Evolutionary conservation across 2,329 filamentous ascomycete genomes (phyloP), one percentile per base, ranked within the genome.

Genomic region (Cercospora citrullina): DNA sequence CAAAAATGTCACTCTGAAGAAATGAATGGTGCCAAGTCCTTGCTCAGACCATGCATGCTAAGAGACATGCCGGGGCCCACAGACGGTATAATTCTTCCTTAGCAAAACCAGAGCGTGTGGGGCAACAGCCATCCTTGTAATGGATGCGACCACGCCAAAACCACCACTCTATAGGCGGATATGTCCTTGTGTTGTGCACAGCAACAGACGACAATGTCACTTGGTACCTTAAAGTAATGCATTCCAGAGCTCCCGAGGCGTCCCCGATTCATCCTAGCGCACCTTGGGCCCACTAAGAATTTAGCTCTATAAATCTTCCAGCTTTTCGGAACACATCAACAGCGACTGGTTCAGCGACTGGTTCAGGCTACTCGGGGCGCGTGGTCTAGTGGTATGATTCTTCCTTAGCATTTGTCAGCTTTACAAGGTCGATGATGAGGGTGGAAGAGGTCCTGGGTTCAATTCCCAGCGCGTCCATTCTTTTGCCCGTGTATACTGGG

Each of bases 331-430:
- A 36, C 5, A 36, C 33, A 36, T 36, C 33, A 36, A 16, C 16
- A 36, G 12, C 33, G 33, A 36, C 33, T 36, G 33, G 33, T 36
- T 36, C 33, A 36, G 12, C 33, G 2, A 16, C 31, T 8, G 30
- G 30, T 31, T 31, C 30, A 31, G 30, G 30, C 31, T 33, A 33
- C 4, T 33, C 10, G 9, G 59, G 59, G 59, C 31, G 59, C 59
- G 59, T 61, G 59, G 59, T 61, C 36, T 61, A 61, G 59, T 60
- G 57, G 57, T 60, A 61, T 61, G 36, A 61, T 61, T 42, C 59
- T 45, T 61, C 59, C 36, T 61, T 61, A 61, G 59, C 59, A 61
- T 14, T 16, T 9, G 39, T 45, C n/a, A 21, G n/a, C 51, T 55
- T 30, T 12, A 55, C 6, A 14, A 55, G 10, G 26, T 7, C 10